Percentiles rank a stretch among this genome's conserved stretches.
phyloP scores from a whole-genome alignment of 257 asterid species.

The Thymus mandschuricus region DNA sequence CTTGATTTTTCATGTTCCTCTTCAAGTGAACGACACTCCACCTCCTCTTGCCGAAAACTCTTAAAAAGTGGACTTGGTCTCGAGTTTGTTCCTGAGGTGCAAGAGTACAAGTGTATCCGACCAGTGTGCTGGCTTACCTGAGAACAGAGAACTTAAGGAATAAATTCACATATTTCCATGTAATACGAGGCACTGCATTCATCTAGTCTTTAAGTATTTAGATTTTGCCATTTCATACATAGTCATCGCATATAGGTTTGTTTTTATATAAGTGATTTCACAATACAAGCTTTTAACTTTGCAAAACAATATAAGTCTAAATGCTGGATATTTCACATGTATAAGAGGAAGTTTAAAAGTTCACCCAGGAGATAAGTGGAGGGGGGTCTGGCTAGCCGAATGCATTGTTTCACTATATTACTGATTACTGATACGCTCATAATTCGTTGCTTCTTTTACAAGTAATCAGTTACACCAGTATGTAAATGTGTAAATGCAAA shows the following conservation, averaged over 20 bases:
- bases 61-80: constrained; percentile 87
- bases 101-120: constrained; percentile 85
- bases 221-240: too few species aligned
- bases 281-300: too few species aligned
- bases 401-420: background rate
- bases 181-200: constrained; percentile 9
- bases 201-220: background rate
- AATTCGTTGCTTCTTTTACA: constrained; percentile 1
- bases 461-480: constrained; percentile 2
- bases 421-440: background rate
- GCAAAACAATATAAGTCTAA: too few species aligned
- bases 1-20: constrained; percentile 42
- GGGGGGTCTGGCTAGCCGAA: background rate
- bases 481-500: constrained; percentile 4
- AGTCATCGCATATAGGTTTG: too few species aligned
- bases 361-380: too few species aligned
- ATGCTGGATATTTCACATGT: too few species aligned
- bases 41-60: constrained; percentile 81
- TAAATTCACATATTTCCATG: constrained; percentile 20
- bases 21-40: constrained; percentile 43
- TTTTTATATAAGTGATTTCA: too few species aligned
- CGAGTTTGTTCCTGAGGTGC: constrained; percentile 68
- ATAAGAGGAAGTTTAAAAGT: too few species aligned
- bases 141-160: constrained; percentile 28
- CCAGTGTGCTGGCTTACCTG: constrained; percentile 97